Evolutionary conservation across 2,329 filamentous ascomycete genomes (phyloP), one percentile per base, ranked within the genome.

Genomic region (Ascosphaera apis): DNA sequence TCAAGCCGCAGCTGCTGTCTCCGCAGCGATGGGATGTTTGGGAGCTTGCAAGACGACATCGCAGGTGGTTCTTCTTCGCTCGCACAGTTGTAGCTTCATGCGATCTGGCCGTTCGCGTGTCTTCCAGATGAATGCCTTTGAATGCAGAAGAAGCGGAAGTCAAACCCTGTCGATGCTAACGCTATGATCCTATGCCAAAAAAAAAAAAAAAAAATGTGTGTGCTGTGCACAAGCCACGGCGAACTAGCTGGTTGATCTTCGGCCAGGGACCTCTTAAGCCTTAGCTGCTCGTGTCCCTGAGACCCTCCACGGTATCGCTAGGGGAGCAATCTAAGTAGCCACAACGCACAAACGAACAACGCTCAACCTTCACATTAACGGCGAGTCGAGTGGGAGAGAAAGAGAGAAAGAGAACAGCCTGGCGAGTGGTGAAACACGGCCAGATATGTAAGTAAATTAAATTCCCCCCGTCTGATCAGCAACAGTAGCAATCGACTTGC

Each of bases 1-100:
- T 88, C 81, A 40, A 80, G 66, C 30, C 83, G 64, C 35, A 88
- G 66, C 50, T 83, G 76, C 53, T 88, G 78, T 53, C 67, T 72
- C 48, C 76, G 69, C 48, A 84, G 60, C 18, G 65, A 65, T 25
- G 60, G 55, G 35, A 58, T 49, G 37, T 51, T 54, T 15, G 55
- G 55, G 15, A 58, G 40, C 37, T 45, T 51, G 37, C 45, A 48
- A 27, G 53, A 50, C 37, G 53, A 52, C 52, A 55, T 56, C 38
- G 30, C 19, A 32, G 9, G 11, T 15, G 36, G 19, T 37, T 21
- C 9, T 21, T 16, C n/a, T 27, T 8, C 15, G 5, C 21, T 25
- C 21, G 5, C 21, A 25, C 5, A 11, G 11, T 11, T 5, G 6
- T 25, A 5, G 11, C 11, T 25, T 11, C 6, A 25, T 25, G 21